These are phyloP conservation scores for Solanum sitiens DNA, from an alignment of 257 asterid genomes.

Conservation along the genomic window DNA sequence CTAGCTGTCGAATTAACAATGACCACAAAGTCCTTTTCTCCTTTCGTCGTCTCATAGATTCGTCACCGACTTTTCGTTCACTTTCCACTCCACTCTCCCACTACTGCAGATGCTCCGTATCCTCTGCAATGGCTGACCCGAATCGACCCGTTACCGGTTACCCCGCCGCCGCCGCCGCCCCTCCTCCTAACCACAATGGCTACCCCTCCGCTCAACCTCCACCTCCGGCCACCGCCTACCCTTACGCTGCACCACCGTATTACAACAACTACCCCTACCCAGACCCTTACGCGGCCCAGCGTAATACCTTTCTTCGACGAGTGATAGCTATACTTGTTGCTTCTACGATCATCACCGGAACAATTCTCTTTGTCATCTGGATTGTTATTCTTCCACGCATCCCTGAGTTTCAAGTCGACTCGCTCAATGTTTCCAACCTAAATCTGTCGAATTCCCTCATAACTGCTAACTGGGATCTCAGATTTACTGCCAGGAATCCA, in stretches of 20 bases:
- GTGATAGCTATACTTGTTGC: slow-evolving; percentile 43
- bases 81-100: not conserved
- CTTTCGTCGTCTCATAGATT: not conserved
- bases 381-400: slow-evolving; percentile 75
- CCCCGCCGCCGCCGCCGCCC: slow-evolving; percentile 23
- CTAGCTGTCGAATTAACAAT: not conserved
- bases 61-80: not conserved
- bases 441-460: slow-evolving; percentile 31
- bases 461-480: slow-evolving; percentile 36
- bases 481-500: slow-evolving; percentile 70
- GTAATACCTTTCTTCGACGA: slow-evolving; percentile 67
- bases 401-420: slow-evolving; percentile 69
- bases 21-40: not conserved
- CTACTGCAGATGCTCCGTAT: not conserved
- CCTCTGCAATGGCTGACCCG: slow-evolving; percentile 40
- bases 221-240: slow-evolving; percentile 35
- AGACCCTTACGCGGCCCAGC: slow-evolving; percentile 37
- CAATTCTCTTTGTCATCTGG: slow-evolving; percentile 62
- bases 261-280: slow-evolving; percentile 14
- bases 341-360: slow-evolving; percentile 35
- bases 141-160: slow-evolving; percentile 77
- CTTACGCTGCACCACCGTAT: slow-evolving; percentile 44
- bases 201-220: slow-evolving; percentile 31
- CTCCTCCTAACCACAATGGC: slow-evolving; percentile 26
- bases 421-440: slow-evolving; percentile 45